Percentiles rank a stretch among this genome's conserved stretches.
phyloP scores from a whole-genome alignment of 2,329 filamentous ascomycete species.

The Fusarium oligoseptatum region DNA sequence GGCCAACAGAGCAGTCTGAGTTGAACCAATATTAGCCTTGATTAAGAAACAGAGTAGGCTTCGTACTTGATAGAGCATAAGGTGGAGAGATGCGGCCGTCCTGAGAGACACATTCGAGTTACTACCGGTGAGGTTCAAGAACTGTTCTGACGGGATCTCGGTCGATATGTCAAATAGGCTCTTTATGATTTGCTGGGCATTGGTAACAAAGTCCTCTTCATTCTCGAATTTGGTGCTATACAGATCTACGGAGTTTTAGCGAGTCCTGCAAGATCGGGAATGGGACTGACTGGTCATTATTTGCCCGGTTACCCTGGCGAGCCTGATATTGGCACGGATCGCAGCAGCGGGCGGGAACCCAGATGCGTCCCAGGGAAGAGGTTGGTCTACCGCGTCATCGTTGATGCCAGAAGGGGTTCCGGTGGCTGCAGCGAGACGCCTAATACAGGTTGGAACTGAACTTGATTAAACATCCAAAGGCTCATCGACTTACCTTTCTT shows the following conservation, averaged over 20 bases:
- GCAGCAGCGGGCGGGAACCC: constrained; percentile 7
- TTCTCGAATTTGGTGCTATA: not conserved
- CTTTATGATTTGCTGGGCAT: constrained; percentile 15
- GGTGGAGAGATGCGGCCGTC: constrained; percentile 8
- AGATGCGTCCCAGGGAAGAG: constrained; percentile 6
- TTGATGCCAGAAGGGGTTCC: constrained; percentile 10
- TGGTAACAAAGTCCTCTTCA: constrained; percentile 8
- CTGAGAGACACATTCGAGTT: constrained; percentile 7
- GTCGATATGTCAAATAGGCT: constrained; percentile 5
- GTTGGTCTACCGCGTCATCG: constrained; percentile 7
- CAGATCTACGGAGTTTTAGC: not conserved
- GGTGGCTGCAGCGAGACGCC: constrained; percentile 13
- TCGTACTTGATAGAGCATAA: constrained; percentile 11
- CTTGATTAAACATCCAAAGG: not conserved
- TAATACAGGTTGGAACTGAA: not conserved
- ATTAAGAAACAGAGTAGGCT: too few relatives aligned
- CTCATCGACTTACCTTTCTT: constrained; percentile 10
- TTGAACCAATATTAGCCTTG: not conserved
- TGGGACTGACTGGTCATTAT: constrained; percentile 7
- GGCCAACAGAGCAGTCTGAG: constrained; percentile 9
- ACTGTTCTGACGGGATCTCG: constrained; percentile 14
- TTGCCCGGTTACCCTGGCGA: constrained; percentile 7
- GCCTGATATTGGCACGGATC: constrained; percentile 9
- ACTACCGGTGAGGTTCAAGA: not conserved
- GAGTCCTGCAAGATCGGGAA: too few relatives aligned